These are phyloP conservation scores for Paraglomus brasilianum DNA, from an alignment of 192 early-diverging fungal species.

Conservation along the genomic window DNA sequence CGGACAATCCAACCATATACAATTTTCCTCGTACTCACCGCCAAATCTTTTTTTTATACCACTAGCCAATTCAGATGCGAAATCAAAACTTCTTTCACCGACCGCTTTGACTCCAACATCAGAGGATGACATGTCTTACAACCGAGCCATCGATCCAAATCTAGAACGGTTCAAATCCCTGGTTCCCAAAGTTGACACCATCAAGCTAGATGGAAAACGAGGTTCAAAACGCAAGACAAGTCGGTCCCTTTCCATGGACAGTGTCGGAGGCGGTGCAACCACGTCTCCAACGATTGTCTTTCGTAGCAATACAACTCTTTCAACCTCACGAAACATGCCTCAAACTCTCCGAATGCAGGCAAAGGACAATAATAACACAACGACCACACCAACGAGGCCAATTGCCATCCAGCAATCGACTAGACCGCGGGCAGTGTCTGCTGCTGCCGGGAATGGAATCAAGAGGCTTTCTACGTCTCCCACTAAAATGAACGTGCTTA, in stretches of 20 bases:
- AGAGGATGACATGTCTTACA: constrained; percentile 7
- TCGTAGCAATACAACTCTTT: neutral
- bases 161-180: neutral
- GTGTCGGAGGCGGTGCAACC: neutral
- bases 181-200: neutral
- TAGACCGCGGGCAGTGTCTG: neutral
- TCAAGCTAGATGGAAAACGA: constrained; percentile 7
- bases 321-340: no score
- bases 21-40: no score
- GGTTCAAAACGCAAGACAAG: constrained; percentile 22
- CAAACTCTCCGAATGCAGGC: no score
- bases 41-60: neutral
- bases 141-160: constrained; percentile 4
- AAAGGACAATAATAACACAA: no score
- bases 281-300: neutral
- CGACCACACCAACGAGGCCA: no score
- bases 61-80: constrained; percentile 9
- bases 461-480: neutral
- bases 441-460: constrained; percentile 3
- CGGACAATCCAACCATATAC: no score
- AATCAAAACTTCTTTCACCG: constrained; percentile 26
- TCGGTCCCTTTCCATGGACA: constrained; percentile 23
- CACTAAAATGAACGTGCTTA: no score
- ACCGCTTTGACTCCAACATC: neutral
- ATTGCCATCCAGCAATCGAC: neutral